Conservation (phyloP, 192 early-diverging fungal species). For the Cetraspora pellucida region DNA sequence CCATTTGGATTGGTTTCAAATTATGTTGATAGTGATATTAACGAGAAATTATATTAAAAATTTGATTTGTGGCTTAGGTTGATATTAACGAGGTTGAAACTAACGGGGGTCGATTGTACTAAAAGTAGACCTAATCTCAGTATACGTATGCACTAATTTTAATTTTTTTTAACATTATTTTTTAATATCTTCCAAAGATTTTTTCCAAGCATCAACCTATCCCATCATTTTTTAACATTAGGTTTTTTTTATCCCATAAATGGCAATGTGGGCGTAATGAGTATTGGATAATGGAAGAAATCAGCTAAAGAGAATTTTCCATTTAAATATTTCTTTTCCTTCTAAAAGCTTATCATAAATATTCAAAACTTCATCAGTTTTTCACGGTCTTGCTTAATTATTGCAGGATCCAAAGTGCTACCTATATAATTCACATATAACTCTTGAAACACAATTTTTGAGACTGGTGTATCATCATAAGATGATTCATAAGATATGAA, state of each 20-base stretch:
- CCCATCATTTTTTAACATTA: conserved; percentile 39
- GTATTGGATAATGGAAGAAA: conserved; percentile 27
- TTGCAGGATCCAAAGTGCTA: conserved; percentile 13
- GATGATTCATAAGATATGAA: conserved; percentile 35
- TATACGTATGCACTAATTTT: too few species aligned
- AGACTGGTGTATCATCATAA: background rate
- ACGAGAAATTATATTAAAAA: too few species aligned
- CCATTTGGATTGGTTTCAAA: too few species aligned
- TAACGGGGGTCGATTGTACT: too few species aligned
- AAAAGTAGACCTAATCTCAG: too few species aligned
- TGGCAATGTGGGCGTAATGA: background rate
- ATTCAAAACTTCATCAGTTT: background rate
- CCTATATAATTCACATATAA: background rate
- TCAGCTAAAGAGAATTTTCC: conserved; percentile 34
- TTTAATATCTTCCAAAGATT: too few species aligned
- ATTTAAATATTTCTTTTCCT: conserved; percentile 33
- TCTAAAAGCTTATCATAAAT: conserved; percentile 35
- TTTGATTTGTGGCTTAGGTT: too few species aligned
- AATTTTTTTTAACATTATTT: too few species aligned
- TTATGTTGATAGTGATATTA: too few species aligned
- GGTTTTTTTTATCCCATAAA: conserved; percentile 26
- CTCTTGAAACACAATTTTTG: conserved; percentile 1
- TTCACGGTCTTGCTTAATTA: background rate
- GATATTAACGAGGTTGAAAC: too few species aligned
- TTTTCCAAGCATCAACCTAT: background rate